Conservation (phyloP, 1,284 basidiomycete species). For the Sporisorium exsertum region DNA sequence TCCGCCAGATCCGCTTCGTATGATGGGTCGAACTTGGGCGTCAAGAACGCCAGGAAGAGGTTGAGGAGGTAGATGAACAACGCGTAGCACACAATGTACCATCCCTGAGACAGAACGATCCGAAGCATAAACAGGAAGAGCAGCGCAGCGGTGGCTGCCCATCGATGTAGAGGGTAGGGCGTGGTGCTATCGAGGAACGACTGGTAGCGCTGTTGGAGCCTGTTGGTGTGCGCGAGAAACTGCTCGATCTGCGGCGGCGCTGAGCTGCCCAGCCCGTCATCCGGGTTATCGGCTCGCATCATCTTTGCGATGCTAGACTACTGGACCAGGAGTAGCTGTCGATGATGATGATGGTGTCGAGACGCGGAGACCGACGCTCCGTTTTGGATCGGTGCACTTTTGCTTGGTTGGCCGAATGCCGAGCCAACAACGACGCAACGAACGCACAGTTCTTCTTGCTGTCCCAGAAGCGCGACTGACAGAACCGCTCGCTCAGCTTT, state of each 20-base stretch:
- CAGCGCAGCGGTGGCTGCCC: constrained; percentile 83
- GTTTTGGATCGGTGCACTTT: constrained; percentile 3
- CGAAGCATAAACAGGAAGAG: constrained; percentile 84
- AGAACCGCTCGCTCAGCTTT: not conserved
- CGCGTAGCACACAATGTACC: constrained; percentile 79
- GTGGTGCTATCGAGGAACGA: constrained; percentile 88
- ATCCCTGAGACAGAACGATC: constrained; percentile 89
- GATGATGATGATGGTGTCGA: too few species aligned
- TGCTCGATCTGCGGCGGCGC: constrained; percentile 54
- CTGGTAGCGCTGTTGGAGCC: constrained; percentile 72
- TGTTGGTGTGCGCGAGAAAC: constrained; percentile 55
- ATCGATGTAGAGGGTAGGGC: constrained; percentile 87
- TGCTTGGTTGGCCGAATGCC: constrained; percentile 17
- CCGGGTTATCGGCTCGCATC: constrained; percentile 60
- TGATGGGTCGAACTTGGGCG: constrained; percentile 95
- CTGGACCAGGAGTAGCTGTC: too few species aligned
- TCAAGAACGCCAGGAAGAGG: constrained; percentile 85
- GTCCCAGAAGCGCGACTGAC: not conserved
- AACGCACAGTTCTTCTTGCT: constrained; percentile 7
- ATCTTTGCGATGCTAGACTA: too few species aligned
- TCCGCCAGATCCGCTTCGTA: constrained; percentile 91
- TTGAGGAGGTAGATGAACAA: constrained; percentile 70
- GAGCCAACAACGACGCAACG: constrained; percentile 1
- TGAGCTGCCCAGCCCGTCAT: constrained; percentile 36
- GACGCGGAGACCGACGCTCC: not conserved